Base-by-base conservation (phyloP, 495 filamentous ascomycete species). In the Tuber magnatum region DNA sequence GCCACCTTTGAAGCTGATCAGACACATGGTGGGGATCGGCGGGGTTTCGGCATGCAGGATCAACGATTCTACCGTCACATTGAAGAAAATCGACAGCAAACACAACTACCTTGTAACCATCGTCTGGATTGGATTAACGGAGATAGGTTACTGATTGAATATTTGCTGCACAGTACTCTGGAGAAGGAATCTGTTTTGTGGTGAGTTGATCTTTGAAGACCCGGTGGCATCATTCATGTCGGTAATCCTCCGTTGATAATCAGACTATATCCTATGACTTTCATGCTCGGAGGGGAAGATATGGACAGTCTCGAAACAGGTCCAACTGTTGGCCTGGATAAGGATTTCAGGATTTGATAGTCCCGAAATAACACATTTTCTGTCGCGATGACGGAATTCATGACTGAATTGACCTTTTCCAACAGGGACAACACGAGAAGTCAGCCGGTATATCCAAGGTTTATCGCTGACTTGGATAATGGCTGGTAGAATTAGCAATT, bases 1-100 rank as follows among this genome's bases (percentile, higher is more conserved):
- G 74, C 82, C 78, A 83, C 14, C 80, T 42, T 1, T 83, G 72
- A 40, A 82, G 77, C 71, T 82, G 10, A 69, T 81, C 76, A 2
- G 75, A 76, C 32, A 82, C 56, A 48, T 71, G 69, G 69, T 81
- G 76, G 9, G 74, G 73, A 78, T 82, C 69, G 71, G 72, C 61
- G 6, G 76, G 81, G 77, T 83, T 46, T 48, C 78, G 80, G 77
- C 80, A 82, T 18, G 73, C 74, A 10, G 74, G 73, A 76, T 82
- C 77, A 32, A 79, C 74, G 42, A 76, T 69, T 74, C 74, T 71
- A 38, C 82, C 75, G 71, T 80, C 76, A 32, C 77, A 32, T 39
- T 65, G 71, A 24, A 28, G 41, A 10, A 8, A 40, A 76, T 79
- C 76, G 12, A 71, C 1, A 65, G 44, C 44, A 76, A 83, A 83